These are phyloP conservation scores for Metarhizium sp. DNA, from an alignment of 2,329 filamentous ascomycete species.

Conservation along the genomic window DNA sequence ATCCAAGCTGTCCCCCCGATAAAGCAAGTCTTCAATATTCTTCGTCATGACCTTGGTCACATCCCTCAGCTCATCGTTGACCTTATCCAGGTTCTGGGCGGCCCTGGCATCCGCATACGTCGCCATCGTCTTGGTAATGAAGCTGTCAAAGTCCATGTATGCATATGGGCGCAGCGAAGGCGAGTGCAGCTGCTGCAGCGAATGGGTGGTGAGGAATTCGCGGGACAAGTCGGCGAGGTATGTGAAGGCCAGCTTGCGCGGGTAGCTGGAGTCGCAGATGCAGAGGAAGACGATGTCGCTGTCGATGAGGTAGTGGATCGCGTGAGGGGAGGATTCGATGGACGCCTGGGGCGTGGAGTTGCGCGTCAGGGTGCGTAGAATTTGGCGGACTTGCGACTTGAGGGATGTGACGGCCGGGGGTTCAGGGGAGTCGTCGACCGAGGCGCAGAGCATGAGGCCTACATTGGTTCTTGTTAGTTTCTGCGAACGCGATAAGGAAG, in stretches of 20 bases:
- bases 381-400: constrained; percentile 83
- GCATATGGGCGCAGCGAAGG: constrained; percentile 80
- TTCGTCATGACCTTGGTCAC: constrained; percentile 99
- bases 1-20: constrained; percentile 88
- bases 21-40: constrained; percentile 97
- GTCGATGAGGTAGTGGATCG: constrained; percentile 82
- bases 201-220: constrained; percentile 87
- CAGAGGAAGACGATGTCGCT: constrained; percentile 81
- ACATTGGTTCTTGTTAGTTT: constrained; percentile 12
- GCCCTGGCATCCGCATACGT: constrained; percentile 91
- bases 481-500: background rate
- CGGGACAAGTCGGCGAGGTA: constrained; percentile 87
- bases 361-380: constrained; percentile 79
- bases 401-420: constrained; percentile 65
- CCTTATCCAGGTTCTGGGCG: constrained; percentile 82
- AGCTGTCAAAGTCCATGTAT: constrained; percentile 96
- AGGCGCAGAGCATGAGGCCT: constrained; percentile 93
- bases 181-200: constrained; percentile 60
- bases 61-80: constrained; percentile 95
- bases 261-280: constrained; percentile 89
- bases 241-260: constrained; percentile 95
- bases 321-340: constrained; percentile 77
- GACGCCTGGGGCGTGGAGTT: constrained; percentile 85
- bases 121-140: constrained; percentile 85
- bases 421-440: constrained; percentile 63